Base-by-base conservation (phyloP, 2,329 filamentous ascomycete genomes). In the Fusarium sp. region DNA sequence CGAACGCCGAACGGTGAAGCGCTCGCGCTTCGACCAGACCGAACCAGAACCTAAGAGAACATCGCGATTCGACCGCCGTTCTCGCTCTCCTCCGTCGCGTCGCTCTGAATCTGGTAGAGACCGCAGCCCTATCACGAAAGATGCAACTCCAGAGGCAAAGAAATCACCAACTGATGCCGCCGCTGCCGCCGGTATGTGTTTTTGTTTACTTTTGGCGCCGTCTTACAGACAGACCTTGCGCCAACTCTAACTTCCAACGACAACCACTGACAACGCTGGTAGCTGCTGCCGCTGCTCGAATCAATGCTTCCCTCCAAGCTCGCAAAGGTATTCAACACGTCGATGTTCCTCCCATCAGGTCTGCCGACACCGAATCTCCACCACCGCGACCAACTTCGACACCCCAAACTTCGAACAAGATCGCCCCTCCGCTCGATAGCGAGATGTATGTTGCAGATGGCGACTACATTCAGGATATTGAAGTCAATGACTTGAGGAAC, bases 381-480 rank as follows among this genome's bases (percentile, higher is more conserved):
- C 76, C 82, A 46, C 79, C 83, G n/a, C 83, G 82, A 46, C 75
- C 80, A 6, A 70, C 78, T 45, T 72, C 79, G 25, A 71, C 77
- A 22, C 67, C 74, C 4, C 76, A 75, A 62, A 72, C 71, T 48
- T 79, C 82, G 44, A 70, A 74, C 29, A 71, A 74, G 56, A 72
- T 77, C 22, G 81, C 82, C 22, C 85, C 85, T 43, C 89, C 89
- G 66, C 87, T 97, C 80, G 94, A 95, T 76, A 90, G 91, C 76
- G 94, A 97, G 77, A 92, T 97, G 80, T 98, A 98, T 79, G 92
- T 97, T 75, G 92, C 94, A 67, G 96, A 98, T 79, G 96, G 96
- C 76, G 96, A 99, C 82, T 98, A 93, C 80, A 98, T 99, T 83
- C 96, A 97, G 82, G 96, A 99, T 78, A 97, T 99, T 78, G 96